phyloP scores from a whole-genome alignment of 2,329 filamentous ascomycete species.

The Fusarium hostae region DNA sequence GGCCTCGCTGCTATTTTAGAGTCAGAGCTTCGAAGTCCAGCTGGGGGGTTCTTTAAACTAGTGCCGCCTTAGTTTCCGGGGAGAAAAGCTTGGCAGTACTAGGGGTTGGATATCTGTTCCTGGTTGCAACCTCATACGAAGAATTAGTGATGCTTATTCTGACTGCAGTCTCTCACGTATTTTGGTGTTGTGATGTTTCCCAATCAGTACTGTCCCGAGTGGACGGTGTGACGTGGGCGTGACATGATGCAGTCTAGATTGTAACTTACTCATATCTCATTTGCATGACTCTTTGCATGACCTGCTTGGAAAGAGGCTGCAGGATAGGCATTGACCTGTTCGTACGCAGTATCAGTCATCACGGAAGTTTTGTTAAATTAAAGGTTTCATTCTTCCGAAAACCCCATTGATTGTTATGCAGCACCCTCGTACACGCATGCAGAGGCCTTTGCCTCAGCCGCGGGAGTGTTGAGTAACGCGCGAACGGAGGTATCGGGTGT shows the following conservation, averaged over 20 bases:
- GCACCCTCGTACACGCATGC: conserved; percentile 3
- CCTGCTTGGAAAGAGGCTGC: background rate
- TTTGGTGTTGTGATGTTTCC: background rate
- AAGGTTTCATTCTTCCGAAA: background rate
- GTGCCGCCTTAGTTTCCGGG: conserved; percentile 28
- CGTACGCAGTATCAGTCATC: background rate
- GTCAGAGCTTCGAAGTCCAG: conserved; percentile 14
- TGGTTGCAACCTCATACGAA: conserved; percentile 17
- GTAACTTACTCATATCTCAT: conserved; percentile 11
- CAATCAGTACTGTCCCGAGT: background rate
- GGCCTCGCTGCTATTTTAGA: conserved; percentile 10
- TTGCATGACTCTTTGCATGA: conserved; percentile 4
- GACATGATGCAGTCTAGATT: conserved; percentile 16
- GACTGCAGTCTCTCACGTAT: background rate
- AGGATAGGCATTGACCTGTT: background rate
- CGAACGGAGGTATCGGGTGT: background rate
- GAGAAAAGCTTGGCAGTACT: conserved; percentile 40
- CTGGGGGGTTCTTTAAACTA: conserved; percentile 24
- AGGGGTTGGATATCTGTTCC: conserved; percentile 18
- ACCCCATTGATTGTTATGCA: background rate
- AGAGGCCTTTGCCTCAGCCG: conserved; percentile 6
- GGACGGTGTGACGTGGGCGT: background rate
- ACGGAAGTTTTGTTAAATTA: background rate
- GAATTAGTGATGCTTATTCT: background rate
- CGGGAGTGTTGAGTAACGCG: background rate